Percentiles rank a stretch among this genome's conserved stretches.
phyloP scores from a whole-genome alignment of 345 rosid species.

The Linum usitatissimum region DNA sequence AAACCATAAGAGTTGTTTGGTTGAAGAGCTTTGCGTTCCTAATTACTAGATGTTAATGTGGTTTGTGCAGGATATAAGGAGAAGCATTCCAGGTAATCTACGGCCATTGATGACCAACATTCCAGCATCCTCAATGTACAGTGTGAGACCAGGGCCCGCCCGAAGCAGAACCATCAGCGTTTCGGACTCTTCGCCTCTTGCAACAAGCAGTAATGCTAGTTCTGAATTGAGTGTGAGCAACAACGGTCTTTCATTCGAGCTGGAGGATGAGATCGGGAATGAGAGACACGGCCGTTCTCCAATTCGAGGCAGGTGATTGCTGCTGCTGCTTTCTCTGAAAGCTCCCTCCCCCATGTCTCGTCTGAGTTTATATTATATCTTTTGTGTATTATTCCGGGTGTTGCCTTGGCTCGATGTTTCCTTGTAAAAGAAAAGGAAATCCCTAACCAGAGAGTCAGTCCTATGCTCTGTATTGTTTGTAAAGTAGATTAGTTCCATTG shows the following conservation, averaged over 20 bases:
- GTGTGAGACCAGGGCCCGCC: conserved; percentile 79
- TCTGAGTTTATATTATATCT: conserved; percentile 1
- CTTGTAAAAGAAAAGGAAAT: background rate
- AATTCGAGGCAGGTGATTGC: conserved; percentile 49
- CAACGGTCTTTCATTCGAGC: conserved; percentile 49
- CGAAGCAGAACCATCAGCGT: conserved; percentile 58
- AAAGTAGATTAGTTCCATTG: conserved; percentile 24
- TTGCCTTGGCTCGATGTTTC: background rate
- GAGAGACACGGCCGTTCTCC: conserved; percentile 69
- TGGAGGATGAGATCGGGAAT: conserved; percentile 51
- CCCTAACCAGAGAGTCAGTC: conserved; percentile 9
- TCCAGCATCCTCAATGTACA: conserved; percentile 96
- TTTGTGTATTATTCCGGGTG: conserved; percentile 14
- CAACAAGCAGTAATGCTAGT: conserved; percentile 94
- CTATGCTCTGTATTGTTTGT: conserved; percentile 16
- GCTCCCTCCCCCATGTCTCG: background rate
- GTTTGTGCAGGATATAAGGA: conserved; percentile 67
- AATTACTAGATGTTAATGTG: background rate
- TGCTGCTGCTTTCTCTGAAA: background rate
- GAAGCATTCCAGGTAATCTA: conserved; percentile 77
- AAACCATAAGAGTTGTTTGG: background rate
- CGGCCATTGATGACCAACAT: conserved; percentile 87
- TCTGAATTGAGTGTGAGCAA: conserved; percentile 83
- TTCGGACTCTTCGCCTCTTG: conserved; percentile 64
- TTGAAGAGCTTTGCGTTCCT: no score